Percentiles rank a stretch among this genome's conserved stretches.
Conservation (phyloP, 2,329 filamentous ascomycete species). For the Botrytis porri region DNA sequence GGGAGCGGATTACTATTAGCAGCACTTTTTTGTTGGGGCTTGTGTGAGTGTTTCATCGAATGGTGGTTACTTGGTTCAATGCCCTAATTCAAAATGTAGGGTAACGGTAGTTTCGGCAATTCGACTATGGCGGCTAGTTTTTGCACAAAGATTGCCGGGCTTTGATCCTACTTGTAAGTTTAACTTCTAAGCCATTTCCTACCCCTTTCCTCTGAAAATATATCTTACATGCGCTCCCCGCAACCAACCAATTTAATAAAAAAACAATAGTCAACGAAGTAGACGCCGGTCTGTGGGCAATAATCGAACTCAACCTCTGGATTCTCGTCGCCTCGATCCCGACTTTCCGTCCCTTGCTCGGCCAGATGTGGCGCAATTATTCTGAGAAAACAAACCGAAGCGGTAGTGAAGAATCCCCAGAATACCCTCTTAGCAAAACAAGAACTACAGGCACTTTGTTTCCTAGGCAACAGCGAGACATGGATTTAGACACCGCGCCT, state of each 20-base stretch:
- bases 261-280: not conserved
- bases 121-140: not conserved
- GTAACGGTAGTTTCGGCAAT: slow-evolving; percentile 4
- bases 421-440: not conserved
- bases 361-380: not conserved
- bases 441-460: not conserved
- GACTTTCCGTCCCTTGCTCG: slow-evolving; percentile 3
- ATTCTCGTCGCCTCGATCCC: slow-evolving; percentile 6
- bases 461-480: not conserved
- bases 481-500: not conserved
- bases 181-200: not conserved
- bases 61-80: not conserved
- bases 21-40: slow-evolving; percentile 5
- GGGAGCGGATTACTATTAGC: slow-evolving; percentile 1
- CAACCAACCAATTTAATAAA: not conserved
- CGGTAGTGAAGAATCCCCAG: not conserved
- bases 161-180: slow-evolving; percentile 12
- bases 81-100: not conserved
- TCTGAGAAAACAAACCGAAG: not conserved
- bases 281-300: slow-evolving; percentile 6
- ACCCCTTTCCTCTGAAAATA: not conserved
- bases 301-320: slow-evolving; percentile 12
- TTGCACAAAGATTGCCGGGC: not conserved
- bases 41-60: not conserved
- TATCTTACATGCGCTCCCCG: not conserved